Percentiles rank a stretch among this genome's conserved stretches.
Conservation (phyloP, 2,329 filamentous ascomycete genomes). For the Epichloe sp. region DNA sequence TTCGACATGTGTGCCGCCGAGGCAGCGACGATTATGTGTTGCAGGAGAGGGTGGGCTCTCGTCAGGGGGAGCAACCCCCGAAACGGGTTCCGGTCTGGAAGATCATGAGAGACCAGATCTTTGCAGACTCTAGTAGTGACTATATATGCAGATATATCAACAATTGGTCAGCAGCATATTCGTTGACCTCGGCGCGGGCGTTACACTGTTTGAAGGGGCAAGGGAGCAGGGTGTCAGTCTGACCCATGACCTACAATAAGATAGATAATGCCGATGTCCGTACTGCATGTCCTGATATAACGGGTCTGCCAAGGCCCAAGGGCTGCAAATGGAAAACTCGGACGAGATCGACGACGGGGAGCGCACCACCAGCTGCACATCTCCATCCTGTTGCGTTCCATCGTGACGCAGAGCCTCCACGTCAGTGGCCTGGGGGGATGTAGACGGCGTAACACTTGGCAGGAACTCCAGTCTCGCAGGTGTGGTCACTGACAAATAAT, state of each 20-base stretch:
- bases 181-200: background rate
- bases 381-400: constrained; percentile 5
- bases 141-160: constrained; percentile 13
- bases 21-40: constrained; percentile 34
- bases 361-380: constrained; percentile 17
- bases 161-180: background rate
- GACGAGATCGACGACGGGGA: constrained; percentile 9
- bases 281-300: constrained; percentile 40
- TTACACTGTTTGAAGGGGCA: background rate
- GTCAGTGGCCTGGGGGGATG: constrained; percentile 4
- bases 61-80: constrained; percentile 29
- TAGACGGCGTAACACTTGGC: constrained; percentile 1
- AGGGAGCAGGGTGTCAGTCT: background rate
- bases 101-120: constrained; percentile 36
- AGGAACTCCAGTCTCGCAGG: background rate
- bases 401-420: background rate
- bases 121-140: constrained; percentile 37
- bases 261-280: constrained; percentile 28
- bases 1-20: constrained; percentile 36
- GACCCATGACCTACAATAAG: constrained; percentile 23
- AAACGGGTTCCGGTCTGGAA: constrained; percentile 32
- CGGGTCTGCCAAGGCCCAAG: constrained; percentile 29
- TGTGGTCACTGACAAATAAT: constrained; percentile 5
- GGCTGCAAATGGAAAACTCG: constrained; percentile 11
- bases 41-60: constrained; percentile 26